Evolutionary conservation across 148 eudicot species (phyloP).

Genomic region (Hydrangea macrophylla): DNA sequence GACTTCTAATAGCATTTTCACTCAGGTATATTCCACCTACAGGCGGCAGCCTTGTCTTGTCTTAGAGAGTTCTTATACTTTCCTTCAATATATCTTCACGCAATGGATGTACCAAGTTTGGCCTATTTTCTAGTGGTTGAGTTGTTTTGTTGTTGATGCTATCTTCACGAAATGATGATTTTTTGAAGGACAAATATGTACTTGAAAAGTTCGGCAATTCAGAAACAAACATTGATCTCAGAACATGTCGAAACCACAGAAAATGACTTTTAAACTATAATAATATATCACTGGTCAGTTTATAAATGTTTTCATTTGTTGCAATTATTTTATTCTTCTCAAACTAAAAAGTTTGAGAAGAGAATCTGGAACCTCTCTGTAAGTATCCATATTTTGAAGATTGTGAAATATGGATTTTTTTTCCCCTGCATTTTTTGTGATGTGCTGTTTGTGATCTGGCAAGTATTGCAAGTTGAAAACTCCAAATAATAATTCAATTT

Average conservation of each 20-base stretch:
- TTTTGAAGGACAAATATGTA: too few relatives aligned
- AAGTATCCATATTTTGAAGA: background rate
- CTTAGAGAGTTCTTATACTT: too few relatives aligned
- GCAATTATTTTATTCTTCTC: background rate
- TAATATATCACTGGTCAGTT: background rate
- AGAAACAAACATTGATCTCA: background rate
- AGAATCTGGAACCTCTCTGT: too few relatives aligned
- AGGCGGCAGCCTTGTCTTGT: background rate
- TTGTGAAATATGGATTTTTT: background rate
- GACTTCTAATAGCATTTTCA: slow-evolving; percentile 67
- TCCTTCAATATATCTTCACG: too few relatives aligned
- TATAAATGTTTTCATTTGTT: background rate
- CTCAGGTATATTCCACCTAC: slow-evolving; percentile 44
- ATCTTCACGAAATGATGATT: too few relatives aligned
- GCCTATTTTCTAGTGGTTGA: too few relatives aligned
- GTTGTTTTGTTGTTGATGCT: too few relatives aligned
- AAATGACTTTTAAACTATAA: too few relatives aligned
- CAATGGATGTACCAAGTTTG: too few relatives aligned
- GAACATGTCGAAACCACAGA: background rate
- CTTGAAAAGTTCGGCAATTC: background rate
- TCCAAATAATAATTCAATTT: background rate
- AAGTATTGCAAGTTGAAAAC: background rate
- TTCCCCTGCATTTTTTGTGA: background rate
- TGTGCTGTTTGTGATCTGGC: background rate
- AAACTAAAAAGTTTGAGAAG: background rate